Evolutionary conservation across 2,329 filamentous ascomycete species (phyloP), one percentile per base, ranked within the genome.

Genomic region (Aspergillus sp.): DNA sequence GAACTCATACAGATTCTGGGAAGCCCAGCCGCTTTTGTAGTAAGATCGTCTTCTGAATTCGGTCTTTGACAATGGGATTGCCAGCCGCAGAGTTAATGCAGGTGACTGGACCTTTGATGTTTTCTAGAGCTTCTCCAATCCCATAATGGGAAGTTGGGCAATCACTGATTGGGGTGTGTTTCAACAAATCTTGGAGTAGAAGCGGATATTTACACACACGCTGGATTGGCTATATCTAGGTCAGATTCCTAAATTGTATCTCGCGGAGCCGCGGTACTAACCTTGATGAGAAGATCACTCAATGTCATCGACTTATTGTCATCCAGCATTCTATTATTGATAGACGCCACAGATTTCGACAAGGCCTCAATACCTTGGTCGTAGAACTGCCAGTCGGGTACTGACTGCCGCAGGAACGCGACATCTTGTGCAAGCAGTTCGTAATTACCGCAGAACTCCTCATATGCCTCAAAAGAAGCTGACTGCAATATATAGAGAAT

Each of bases 381-480:
- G 59, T 90, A 91, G 5, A 80, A 77, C 36, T 83, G 78, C 88
- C 88, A 95, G 40, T 85, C 77, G 26, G 82, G 81, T 53, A 88
- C 78, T 6, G 77, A 79, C 46, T 82, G 78, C 49, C 86, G 81
- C 11, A 85, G 76, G 27, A 83, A 76, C 30, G 83, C 80, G 31
- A 94, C 71, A 50, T 95, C 88, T 51, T 86, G 82, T 37, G 86
- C 82, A 74, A 96, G 86, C 52, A 89, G 76, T 53, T 94, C 88
- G 65, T 93, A 95, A 60, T 91, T 91, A 40, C 86, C 86, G 31
- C 88, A 87, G 62, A 95, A 98, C 56, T 95, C 88, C 68, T 95
- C 87, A 61, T 98, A 98, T 39, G 85, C 75, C 60, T 87, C 86
- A 68, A 97, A 93, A 0, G 83, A 82, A 47, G 81, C 79, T 70